These are phyloP conservation scores for Fragosphaeria purpurea DNA, from an alignment of 2,329 filamentous ascomycete genomes.

Conservation along the genomic window DNA sequence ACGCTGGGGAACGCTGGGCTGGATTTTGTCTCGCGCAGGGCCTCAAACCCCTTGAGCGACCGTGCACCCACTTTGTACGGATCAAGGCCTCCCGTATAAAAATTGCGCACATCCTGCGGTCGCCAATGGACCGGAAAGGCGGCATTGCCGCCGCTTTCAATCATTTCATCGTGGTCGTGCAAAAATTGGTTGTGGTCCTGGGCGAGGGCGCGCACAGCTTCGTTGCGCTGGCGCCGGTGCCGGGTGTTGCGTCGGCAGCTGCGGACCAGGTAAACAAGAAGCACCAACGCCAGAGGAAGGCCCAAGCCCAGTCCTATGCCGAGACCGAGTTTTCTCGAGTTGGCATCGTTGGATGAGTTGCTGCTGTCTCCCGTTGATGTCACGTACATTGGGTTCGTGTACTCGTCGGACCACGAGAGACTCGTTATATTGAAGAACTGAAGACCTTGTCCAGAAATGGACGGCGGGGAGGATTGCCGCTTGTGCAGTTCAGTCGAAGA, in stretches of 20 bases:
- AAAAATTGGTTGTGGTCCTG: slow-evolving; percentile 40
- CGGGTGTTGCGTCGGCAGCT: slow-evolving; percentile 36
- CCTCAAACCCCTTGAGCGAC: slow-evolving; percentile 38
- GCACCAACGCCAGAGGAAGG: slow-evolving; percentile 39
- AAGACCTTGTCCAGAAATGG: background rate
- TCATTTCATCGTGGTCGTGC: slow-evolving; percentile 35
- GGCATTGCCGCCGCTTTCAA: slow-evolving; percentile 27
- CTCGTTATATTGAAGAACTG: slow-evolving; percentile 49
- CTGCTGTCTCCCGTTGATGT: slow-evolving; percentile 7
- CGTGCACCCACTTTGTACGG: slow-evolving; percentile 23
- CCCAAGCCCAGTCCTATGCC: slow-evolving; percentile 58
- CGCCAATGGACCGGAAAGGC: slow-evolving; percentile 22
- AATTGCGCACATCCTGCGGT: slow-evolving; percentile 18
- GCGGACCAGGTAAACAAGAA: slow-evolving; percentile 29
- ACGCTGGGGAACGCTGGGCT: slow-evolving; percentile 9
- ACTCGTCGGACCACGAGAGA: slow-evolving; percentile 40
- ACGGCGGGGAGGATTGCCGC: slow-evolving; percentile 14
- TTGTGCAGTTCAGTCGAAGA: background rate
- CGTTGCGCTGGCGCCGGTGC: slow-evolving; percentile 29
- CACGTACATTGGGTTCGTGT: slow-evolving; percentile 31
- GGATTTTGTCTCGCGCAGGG: slow-evolving; percentile 27
- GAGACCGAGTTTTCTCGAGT: slow-evolving; percentile 40
- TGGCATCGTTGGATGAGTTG: slow-evolving; percentile 15
- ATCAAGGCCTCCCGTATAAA: slow-evolving; percentile 37
- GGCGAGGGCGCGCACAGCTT: slow-evolving; percentile 36